A percentile compares a stretch with the other conserved stretches of the same genome.
Evolutionary conservation across 805 yeast species (phyloP).

Genomic region (Saccharomycodes ludwigii): DNA sequence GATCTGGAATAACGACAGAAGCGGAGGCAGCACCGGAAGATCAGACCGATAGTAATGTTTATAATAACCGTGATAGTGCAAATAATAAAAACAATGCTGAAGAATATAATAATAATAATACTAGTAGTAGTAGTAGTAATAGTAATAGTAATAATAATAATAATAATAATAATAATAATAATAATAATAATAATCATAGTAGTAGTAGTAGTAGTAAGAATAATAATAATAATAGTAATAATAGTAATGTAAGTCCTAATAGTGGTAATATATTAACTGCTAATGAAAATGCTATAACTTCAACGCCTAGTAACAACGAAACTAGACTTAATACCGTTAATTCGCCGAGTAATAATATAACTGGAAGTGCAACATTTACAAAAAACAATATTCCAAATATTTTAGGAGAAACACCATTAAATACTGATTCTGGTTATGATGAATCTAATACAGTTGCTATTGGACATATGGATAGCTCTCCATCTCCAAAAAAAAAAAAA

Average conservation of each 20-base stretch:
- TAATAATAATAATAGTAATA: conserved; percentile 2
- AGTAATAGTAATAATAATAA: background rate
- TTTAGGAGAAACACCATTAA: conserved; percentile 14
- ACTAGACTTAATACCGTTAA: background rate
- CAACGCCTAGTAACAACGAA: conserved; percentile 3
- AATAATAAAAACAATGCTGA: background rate
- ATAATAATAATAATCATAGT: conserved; percentile 1
- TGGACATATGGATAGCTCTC: too few species aligned
- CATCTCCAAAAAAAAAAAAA: too few species aligned
- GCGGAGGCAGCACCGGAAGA: conserved; percentile 2
- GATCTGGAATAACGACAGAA: too few species aligned
- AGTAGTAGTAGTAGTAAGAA: background rate
- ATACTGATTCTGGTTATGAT: too few species aligned
- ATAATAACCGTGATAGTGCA: background rate
- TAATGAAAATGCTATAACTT: background rate
- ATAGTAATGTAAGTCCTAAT: background rate
- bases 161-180: background rate
- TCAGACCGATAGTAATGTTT: background rate
- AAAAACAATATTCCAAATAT: conserved; percentile 12
- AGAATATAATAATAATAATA: conserved; percentile 1
- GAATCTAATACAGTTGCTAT: too few species aligned
- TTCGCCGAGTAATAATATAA: conserved; percentile 2
- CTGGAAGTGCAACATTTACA: conserved; percentile 10
- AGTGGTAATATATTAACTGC: background rate
- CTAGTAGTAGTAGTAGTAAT: background rate